A percentile compares a stretch with the other conserved stretches of the same genome.
These are phyloP conservation scores for Dianthus caryophyllus DNA, from an alignment of 148 eudicot genomes.

Conservation along the genomic window DNA sequence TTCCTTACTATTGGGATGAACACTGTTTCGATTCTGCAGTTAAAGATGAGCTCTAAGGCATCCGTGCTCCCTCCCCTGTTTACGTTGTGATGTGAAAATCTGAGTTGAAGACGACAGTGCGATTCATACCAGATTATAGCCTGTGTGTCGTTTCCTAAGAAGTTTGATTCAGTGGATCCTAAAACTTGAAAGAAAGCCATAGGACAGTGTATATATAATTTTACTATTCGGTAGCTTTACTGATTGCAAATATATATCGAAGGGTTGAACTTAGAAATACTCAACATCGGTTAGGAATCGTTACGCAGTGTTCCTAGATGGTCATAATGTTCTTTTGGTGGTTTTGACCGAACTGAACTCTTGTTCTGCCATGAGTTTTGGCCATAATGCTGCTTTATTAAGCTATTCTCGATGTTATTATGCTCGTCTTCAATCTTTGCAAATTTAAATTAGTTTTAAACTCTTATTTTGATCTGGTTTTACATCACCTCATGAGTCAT, in stretches of 20 bases:
- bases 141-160: background rate
- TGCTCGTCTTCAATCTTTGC: too few species aligned
- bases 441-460: too few species aligned
- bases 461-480: too few species aligned
- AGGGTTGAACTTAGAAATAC: background rate
- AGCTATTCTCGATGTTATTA: too few species aligned
- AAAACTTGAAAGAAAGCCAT: background rate
- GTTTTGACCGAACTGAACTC: too few species aligned
- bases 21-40: slow-evolving; percentile 39
- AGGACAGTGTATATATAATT: too few species aligned
- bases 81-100: background rate
- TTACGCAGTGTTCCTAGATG: background rate
- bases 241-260: background rate
- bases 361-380: too few species aligned
- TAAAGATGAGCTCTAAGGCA: slow-evolving; percentile 72
- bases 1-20: slow-evolving; percentile 85
- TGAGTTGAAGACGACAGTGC: slow-evolving; percentile 1
- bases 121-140: background rate
- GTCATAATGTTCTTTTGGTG: background rate
- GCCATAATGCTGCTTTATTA: too few species aligned
- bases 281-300: background rate
- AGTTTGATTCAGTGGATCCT: background rate
- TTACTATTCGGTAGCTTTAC: background rate
- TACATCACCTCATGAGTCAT: too few species aligned
- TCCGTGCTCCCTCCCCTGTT: background rate